phyloP scores from a whole-genome alignment of 345 rosid species.

The Odontarrhena argentea region DNA sequence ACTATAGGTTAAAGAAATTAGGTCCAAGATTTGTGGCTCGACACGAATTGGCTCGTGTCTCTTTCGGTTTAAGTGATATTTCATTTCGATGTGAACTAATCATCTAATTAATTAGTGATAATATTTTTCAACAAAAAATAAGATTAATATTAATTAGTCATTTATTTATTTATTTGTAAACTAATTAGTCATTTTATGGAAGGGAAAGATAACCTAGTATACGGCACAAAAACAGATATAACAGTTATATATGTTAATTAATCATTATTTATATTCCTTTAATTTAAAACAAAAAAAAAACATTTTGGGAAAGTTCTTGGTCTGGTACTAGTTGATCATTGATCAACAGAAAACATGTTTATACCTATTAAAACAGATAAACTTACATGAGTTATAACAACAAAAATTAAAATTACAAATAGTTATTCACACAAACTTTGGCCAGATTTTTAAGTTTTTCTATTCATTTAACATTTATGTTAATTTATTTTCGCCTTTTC shows the following conservation, averaged over 20 bases:
- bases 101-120: slow-evolving; percentile 31
- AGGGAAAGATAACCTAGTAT: background rate
- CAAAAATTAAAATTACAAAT: too few species aligned
- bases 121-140: slow-evolving; percentile 6
- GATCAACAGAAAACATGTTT: too few species aligned
- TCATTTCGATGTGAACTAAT: slow-evolving; percentile 33
- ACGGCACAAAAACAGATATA: background rate
- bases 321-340: too few species aligned
- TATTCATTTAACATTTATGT: too few species aligned
- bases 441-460: too few species aligned
- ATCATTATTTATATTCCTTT: background rate
- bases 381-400: too few species aligned
- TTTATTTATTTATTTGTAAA: background rate
- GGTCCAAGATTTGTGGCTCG: slow-evolving; percentile 30
- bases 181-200: background rate
- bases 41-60: slow-evolving; percentile 39
- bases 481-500: too few species aligned
- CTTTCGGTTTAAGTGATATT: slow-evolving; percentile 32
- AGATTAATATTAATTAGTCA: background rate
- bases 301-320: too few species aligned
- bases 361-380: too few species aligned
- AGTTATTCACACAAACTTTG: too few species aligned
- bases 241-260: too few species aligned
- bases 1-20: slow-evolving; percentile 10
- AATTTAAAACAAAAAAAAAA: too few species aligned